A percentile compares a stretch with the other conserved stretches of the same genome.
Conservation (phyloP, 2,329 filamentous ascomycete genomes). For the Alternaria brassicicola region DNA sequence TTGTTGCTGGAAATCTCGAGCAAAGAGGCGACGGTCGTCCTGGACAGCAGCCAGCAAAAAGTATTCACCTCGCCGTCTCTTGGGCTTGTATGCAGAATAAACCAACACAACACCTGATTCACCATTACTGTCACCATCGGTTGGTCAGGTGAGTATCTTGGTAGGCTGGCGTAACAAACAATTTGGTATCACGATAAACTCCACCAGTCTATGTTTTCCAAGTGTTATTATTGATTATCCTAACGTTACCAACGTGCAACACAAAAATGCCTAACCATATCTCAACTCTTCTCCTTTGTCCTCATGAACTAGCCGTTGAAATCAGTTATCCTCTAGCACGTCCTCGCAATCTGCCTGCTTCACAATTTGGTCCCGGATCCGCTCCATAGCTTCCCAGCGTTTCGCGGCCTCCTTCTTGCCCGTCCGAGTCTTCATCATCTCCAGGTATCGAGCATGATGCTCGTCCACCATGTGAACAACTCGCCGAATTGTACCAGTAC, state of each 20-base stretch:
- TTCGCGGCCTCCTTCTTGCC: conserved; percentile 23
- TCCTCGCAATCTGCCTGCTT: conserved; percentile 16
- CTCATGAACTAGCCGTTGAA: too few species aligned
- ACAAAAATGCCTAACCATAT: background rate
- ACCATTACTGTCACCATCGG: background rate
- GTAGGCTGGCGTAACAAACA: background rate
- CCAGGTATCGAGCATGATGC: conserved; percentile 13
- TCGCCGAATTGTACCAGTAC: conserved; percentile 47
- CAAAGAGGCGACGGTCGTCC: too few species aligned
- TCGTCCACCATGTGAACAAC: conserved; percentile 16
- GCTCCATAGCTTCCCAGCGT: conserved; percentile 19
- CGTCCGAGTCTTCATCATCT: conserved; percentile 29
- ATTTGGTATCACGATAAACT: background rate
- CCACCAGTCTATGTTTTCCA: background rate
- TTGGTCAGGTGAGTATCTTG: background rate
- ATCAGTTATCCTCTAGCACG: conserved; percentile 3
- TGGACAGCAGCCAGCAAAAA: too few species aligned
- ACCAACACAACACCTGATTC: background rate
- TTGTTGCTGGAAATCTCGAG: background rate
- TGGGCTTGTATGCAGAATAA: background rate
- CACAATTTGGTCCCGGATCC: conserved; percentile 8
- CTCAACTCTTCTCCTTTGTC: background rate
- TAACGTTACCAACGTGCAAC: background rate
- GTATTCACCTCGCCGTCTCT: background rate
- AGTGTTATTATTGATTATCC: background rate